Percentiles rank a stretch among this genome's conserved stretches.
phyloP scores from a whole-genome alignment of 192 early-diverging fungal genomes.

The Geranomyces variabilis region DNA sequence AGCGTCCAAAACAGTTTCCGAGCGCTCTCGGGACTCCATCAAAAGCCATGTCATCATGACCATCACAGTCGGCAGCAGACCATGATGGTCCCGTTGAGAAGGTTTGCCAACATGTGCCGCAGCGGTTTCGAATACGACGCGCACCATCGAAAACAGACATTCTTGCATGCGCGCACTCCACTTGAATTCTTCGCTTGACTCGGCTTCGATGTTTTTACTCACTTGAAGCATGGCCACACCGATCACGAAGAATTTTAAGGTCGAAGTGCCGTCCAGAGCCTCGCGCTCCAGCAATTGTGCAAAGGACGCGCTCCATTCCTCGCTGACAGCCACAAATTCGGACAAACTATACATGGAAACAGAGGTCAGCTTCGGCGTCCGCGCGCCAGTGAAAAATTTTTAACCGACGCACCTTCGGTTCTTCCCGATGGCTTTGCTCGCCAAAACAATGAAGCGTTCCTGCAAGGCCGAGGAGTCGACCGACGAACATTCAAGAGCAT shows the following conservation, averaged over 20 bases:
- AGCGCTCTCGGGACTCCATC: not conserved
- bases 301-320: too few relatives aligned
- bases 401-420: not conserved
- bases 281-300: too few relatives aligned
- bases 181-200: not conserved
- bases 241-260: not conserved
- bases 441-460: not conserved
- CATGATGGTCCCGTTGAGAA: too few relatives aligned
- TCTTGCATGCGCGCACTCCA: not conserved
- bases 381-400: too few relatives aligned
- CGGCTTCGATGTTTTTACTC: not conserved
- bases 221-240: too few relatives aligned
- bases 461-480: too few relatives aligned
- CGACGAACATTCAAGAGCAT: not conserved
- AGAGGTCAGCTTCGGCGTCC: not conserved
- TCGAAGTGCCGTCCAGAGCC: not conserved
- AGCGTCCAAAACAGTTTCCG: not conserved
- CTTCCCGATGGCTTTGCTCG: slow-evolving; percentile 3
- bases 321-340: not conserved
- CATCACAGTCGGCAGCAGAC: slow-evolving; percentile 4
- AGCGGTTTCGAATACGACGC: not conserved
- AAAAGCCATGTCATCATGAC: slow-evolving; percentile 4
- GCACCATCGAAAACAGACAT: not conserved
- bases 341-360: not conserved
- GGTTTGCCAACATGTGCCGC: not conserved